Percentiles rank a stretch among this genome's conserved stretches.
These are phyloP conservation scores for Pleurotus cornucopiae DNA, from an alignment of 768 basidiomycete species.

Conservation along the genomic window DNA sequence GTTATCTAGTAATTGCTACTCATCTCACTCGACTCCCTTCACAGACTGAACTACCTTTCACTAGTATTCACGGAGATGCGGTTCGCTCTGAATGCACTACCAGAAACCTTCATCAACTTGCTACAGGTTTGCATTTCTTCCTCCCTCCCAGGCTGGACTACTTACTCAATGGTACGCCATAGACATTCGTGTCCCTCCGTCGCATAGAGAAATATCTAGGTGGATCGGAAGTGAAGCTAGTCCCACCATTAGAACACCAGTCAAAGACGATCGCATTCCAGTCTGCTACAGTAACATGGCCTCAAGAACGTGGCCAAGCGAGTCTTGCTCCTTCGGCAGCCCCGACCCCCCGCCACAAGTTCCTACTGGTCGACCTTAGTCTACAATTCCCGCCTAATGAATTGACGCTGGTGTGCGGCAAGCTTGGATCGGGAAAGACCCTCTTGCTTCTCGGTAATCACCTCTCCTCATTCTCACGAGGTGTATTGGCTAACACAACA, in stretches of 20 bases:
- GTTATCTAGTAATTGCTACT: background rate
- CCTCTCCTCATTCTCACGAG: background rate
- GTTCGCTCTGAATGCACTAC: slow-evolving; percentile 82
- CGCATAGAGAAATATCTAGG: slow-evolving; percentile 90
- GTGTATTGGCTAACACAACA: too few species aligned
- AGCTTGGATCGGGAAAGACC: slow-evolving; percentile 87
- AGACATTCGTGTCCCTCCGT: slow-evolving; percentile 80
- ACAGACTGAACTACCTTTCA: background rate
- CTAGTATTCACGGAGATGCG: slow-evolving; percentile 84
- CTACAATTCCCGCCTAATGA: slow-evolving; percentile 76
- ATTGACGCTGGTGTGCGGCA: slow-evolving; percentile 83
- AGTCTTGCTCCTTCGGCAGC: slow-evolving; percentile 49
- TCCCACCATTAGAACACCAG: slow-evolving; percentile 54
- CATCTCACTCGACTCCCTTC: background rate
- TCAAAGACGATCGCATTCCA: slow-evolving; percentile 67
- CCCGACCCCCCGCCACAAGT: slow-evolving; percentile 74
- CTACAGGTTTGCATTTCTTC: slow-evolving; percentile 51
- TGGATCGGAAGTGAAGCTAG: slow-evolving; percentile 63
- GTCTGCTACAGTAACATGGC: slow-evolving; percentile 89
- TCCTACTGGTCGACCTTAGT: slow-evolving; percentile 74
- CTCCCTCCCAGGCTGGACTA: background rate
- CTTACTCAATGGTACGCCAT: background rate
- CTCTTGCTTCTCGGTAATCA: slow-evolving; percentile 63
- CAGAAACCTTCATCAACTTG: slow-evolving; percentile 88
- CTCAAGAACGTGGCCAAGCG: slow-evolving; percentile 57